A percentile compares a stretch with the other conserved stretches of the same genome.
Evolutionary conservation across 2,329 filamentous ascomycete species (phyloP).

Genomic region (Aureobasidium sp.): DNA sequence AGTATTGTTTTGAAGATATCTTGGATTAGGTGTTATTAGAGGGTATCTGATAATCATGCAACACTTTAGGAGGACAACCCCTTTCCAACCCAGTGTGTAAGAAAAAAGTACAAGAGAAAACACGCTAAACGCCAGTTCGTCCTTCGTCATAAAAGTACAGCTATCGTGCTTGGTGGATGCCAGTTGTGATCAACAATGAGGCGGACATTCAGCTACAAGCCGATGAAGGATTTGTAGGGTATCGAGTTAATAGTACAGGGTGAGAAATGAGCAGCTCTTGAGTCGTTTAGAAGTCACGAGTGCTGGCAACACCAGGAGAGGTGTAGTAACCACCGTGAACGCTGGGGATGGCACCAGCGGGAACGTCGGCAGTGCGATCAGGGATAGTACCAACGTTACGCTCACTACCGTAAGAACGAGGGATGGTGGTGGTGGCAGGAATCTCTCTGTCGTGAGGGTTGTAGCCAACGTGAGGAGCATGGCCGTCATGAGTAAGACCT

Average conservation of each 20-base stretch:
- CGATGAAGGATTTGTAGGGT: background rate
- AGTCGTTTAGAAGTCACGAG: constrained; percentile 10
- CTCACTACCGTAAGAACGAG: background rate
- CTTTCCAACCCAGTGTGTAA: background rate
- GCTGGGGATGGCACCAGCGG: constrained; percentile 21
- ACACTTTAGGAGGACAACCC: background rate
- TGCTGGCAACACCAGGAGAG: constrained; percentile 23
- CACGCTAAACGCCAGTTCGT: background rate
- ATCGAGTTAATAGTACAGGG: background rate
- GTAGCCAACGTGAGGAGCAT: constrained; percentile 22
- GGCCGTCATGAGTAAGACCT: constrained; percentile 15
- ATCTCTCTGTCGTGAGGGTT: constrained; percentile 30
- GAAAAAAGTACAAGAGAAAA: background rate
- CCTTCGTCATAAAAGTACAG: constrained; percentile 2
- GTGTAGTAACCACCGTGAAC: constrained; percentile 38
- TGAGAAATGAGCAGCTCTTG: background rate
- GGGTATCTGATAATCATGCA: background rate
- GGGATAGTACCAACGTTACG: background rate
- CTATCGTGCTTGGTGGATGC: background rate
- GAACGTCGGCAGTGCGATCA: background rate
- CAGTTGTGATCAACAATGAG: background rate
- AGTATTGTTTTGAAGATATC: background rate
- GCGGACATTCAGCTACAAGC: background rate
- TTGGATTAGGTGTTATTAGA: constrained; percentile 1
- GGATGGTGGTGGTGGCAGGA: background rate